Conservation (phyloP, 768 basidiomycete species). For the Rubroboletus pulcherrimus region DNA sequence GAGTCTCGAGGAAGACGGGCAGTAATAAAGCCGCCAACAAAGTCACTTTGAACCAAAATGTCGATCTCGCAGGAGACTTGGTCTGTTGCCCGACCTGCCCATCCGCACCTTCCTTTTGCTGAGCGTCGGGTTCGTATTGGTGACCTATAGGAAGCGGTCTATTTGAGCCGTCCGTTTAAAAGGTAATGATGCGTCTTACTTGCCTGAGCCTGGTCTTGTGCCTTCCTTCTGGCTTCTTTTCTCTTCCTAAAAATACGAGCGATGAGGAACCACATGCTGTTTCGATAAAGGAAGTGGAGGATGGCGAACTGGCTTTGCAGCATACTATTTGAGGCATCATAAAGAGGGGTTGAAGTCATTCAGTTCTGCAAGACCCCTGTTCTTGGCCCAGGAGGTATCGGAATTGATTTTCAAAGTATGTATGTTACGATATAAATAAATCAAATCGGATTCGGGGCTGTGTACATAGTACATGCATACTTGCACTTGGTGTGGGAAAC, state of each 20-base stretch:
- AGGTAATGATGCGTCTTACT: neutral
- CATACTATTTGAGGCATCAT: neutral
- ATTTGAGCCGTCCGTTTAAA: too few species aligned
- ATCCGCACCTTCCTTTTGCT: neutral
- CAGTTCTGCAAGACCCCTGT: neutral
- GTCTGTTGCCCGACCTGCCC: neutral
- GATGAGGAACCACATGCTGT: constrained; percentile 9
- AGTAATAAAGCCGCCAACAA: neutral
- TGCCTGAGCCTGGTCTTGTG: neutral
- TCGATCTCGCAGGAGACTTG: neutral
- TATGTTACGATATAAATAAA: too few species aligned
- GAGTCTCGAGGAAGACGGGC: neutral
- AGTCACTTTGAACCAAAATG: constrained; percentile 1
- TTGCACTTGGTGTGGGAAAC: too few species aligned
- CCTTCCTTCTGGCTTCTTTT: neutral
- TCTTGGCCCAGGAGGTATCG: too few species aligned
- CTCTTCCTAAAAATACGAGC: constrained; percentile 5
- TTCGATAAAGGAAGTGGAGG: neutral
- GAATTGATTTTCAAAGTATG: too few species aligned
- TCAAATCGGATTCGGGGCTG: too few species aligned
- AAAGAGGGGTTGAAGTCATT: neutral
- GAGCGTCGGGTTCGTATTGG: neutral
- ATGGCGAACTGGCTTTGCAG: too few species aligned
- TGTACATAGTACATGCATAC: too few species aligned
- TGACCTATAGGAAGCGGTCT: neutral